These are phyloP conservation scores for Thelephora aurantiotincta DNA, from an alignment of 768 basidiomycete species.

Conservation along the genomic window DNA sequence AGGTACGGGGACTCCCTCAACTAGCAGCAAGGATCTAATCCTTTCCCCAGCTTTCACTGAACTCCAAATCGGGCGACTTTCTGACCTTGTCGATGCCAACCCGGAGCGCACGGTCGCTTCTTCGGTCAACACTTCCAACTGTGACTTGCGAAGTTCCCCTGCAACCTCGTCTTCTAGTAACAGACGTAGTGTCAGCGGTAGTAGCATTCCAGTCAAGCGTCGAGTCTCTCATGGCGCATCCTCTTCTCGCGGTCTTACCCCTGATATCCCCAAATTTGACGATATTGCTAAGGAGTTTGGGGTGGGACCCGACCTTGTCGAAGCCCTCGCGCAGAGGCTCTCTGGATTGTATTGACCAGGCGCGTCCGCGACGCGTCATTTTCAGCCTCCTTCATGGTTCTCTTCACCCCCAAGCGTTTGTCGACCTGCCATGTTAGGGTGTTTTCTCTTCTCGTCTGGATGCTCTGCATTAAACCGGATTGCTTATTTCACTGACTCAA, in stretches of 20 bases:
- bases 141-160: constrained; percentile 3
- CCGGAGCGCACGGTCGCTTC: constrained; percentile 7
- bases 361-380: not conserved
- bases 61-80: constrained; percentile 38
- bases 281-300: constrained; percentile 65
- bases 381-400: not conserved
- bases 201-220: not conserved
- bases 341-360: constrained; percentile 10
- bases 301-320: constrained; percentile 51
- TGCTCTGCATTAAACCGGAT: no score
- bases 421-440: no score
- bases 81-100: constrained; percentile 23
- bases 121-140: constrained; percentile 1
- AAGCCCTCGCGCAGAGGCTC: constrained; percentile 53
- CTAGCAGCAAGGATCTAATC: not conserved
- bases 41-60: constrained; percentile 41
- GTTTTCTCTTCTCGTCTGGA: no score
- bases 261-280: constrained; percentile 10
- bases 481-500: no score
- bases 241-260: not conserved
- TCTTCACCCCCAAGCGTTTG: no score
- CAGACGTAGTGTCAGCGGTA: not conserved
- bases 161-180: not conserved
- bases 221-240: no score
- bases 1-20: constrained; percentile 24